These are phyloP conservation scores for Linum lewisii DNA, from an alignment of 345 rosid genomes.

Conservation along the genomic window DNA sequence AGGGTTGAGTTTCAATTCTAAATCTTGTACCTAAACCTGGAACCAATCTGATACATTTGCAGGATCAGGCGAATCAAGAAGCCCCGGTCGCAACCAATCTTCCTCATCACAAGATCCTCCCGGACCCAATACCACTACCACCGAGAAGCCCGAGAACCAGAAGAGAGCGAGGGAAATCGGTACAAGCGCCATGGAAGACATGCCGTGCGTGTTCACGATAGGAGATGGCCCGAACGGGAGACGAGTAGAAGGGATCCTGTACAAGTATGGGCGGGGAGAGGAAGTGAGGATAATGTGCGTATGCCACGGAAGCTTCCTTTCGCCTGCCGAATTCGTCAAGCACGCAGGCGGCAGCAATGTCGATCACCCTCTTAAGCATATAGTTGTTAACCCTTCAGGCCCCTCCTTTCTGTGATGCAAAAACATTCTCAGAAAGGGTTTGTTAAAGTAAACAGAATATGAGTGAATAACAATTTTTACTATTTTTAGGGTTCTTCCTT, in stretches of 20 bases:
- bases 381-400: slow-evolving; percentile 16
- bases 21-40: too few species aligned
- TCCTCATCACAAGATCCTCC: too few species aligned
- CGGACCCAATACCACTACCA: too few species aligned
- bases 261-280: slow-evolving; percentile 19
- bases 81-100: too few species aligned
- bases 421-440: too few species aligned
- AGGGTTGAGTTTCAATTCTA: too few species aligned
- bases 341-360: slow-evolving; percentile 26
- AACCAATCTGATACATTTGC: too few species aligned
- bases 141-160: not conserved
- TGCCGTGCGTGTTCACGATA: slow-evolving; percentile 23
- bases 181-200: slow-evolving; percentile 17
- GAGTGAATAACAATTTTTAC: too few species aligned
- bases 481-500: too few species aligned
- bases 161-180: slow-evolving; percentile 16
- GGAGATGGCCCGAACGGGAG: slow-evolving; percentile 22
- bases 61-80: too few species aligned
- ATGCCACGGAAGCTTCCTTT: slow-evolving; percentile 25
- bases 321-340: slow-evolving; percentile 23
- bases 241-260: slow-evolving; percentile 23
- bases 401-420: not conserved
- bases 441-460: too few species aligned
- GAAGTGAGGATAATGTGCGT: slow-evolving; percentile 28
- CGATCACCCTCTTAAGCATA: slow-evolving; percentile 22